Evolutionary conservation across 768 basidiomycete genomes (phyloP).

Genomic region (Boletus coccyginus): DNA sequence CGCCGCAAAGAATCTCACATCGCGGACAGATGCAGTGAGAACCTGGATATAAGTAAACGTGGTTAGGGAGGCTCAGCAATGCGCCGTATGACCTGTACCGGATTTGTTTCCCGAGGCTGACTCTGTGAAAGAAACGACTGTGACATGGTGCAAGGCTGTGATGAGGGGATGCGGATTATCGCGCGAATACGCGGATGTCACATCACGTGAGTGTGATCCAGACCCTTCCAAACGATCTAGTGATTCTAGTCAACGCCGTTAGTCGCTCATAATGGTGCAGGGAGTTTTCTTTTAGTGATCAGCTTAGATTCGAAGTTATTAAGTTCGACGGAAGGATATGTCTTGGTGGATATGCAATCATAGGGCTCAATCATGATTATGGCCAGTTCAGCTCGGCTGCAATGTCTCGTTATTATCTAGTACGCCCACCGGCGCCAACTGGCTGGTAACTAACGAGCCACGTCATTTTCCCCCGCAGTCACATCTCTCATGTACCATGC

Average conservation of each 20-base stretch:
- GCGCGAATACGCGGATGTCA: neutral
- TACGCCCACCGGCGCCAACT: neutral
- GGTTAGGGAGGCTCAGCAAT: constrained; percentile 3
- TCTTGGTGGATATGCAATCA: neutral
- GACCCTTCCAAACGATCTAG: neutral
- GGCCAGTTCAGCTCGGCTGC: neutral
- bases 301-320: too few relatives aligned
- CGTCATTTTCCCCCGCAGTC: neutral
- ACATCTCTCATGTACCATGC: constrained; percentile 19
- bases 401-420: neutral
- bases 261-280: too few relatives aligned
- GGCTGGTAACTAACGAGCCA: neutral
- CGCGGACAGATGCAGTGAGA: constrained; percentile 70
- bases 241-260: neutral
- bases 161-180: neutral
- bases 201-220: constrained; percentile 12
- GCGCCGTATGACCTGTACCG: constrained; percentile 15
- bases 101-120: constrained; percentile 19
- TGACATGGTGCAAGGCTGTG: constrained; percentile 13
- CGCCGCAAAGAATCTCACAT: constrained; percentile 77
- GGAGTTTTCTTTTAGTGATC: too few relatives aligned
- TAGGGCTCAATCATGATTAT: neutral
- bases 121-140: constrained; percentile 16
- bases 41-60: constrained; percentile 35
- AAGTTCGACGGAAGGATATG: neutral